Evolutionary conservation across 140 eudicot genomes (phyloP).

Genomic region (Anethum foeniculum): DNA sequence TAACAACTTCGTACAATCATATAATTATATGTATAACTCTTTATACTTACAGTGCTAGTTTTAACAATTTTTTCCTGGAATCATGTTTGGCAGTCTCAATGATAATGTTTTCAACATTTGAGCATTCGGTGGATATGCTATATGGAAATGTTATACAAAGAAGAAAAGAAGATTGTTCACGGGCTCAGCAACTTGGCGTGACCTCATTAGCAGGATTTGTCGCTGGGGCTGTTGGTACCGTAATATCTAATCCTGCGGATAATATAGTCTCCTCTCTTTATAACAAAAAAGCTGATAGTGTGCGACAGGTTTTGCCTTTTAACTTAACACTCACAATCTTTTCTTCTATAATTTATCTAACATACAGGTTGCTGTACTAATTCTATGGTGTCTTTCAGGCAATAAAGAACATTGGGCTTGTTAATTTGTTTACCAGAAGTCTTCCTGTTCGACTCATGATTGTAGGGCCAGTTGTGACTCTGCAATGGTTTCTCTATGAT

Average conservation of each 20-base stretch:
- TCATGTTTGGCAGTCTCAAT: slow-evolving; percentile 52
- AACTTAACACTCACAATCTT: background rate
- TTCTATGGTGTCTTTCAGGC: slow-evolving; percentile 40
- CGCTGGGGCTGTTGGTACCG: slow-evolving; percentile 83
- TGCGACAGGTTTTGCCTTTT: slow-evolving; percentile 36
- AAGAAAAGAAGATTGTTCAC: slow-evolving; percentile 70
- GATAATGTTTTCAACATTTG: slow-evolving; percentile 92
- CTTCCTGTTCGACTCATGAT: slow-evolving; percentile 71
- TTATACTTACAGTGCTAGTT: background rate
- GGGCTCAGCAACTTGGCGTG: slow-evolving; percentile 63
- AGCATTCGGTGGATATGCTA: slow-evolving; percentile 75
- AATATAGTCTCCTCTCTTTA: slow-evolving; percentile 71
- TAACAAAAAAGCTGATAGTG: slow-evolving; percentile 63
- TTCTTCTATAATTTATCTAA: background rate
- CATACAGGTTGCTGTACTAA: background rate
- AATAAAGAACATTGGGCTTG: slow-evolving; percentile 58
- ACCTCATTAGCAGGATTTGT: slow-evolving; percentile 82
- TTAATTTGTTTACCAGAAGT: slow-evolving; percentile 81
- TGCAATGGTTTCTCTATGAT: slow-evolving; percentile 93
- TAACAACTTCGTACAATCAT: background rate
- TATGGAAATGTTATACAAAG: slow-evolving; percentile 42
- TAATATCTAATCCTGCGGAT: slow-evolving; percentile 89
- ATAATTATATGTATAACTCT: background rate
- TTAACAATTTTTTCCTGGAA: background rate
- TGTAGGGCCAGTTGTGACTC: slow-evolving; percentile 83